These are phyloP conservation scores for Gremmenia infestans DNA, from an alignment of 2,329 filamentous ascomycete genomes.

Conservation along the genomic window DNA sequence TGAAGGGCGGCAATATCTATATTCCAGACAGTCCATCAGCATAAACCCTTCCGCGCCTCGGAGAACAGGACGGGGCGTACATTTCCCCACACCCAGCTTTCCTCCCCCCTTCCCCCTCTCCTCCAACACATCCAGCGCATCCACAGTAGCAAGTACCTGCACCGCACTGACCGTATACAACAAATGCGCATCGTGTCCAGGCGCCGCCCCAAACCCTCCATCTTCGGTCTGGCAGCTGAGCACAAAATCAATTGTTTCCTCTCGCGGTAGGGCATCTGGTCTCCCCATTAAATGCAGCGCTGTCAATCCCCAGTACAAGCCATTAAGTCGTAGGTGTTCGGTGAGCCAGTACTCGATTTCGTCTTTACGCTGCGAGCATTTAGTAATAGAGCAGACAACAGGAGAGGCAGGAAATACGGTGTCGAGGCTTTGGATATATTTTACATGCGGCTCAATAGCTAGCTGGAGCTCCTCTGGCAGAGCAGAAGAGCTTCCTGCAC, in stretches of 20 bases:
- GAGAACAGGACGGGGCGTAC: conserved; percentile 46
- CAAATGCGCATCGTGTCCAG: conserved; percentile 93
- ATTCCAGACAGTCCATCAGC: conserved; percentile 4
- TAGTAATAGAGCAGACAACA: conserved; percentile 21
- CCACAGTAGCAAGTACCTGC: conserved; percentile 82
- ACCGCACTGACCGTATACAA: conserved; percentile 93
- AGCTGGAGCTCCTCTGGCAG: conserved; percentile 32
- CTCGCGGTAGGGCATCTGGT: conserved; percentile 74
- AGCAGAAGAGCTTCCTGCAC: conserved; percentile 16
- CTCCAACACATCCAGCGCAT: conserved; percentile 81
- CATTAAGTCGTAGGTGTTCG: conserved; percentile 91
- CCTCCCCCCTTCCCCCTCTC: conserved; percentile 43
- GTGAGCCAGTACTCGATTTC: conserved; percentile 98
- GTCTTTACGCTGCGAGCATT: conserved; percentile 66
- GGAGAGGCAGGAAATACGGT: conserved; percentile 51
- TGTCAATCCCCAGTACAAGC: conserved; percentile 93
- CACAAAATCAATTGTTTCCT: conserved; percentile 85
- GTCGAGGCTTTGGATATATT: conserved; percentile 90
- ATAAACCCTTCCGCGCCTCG: conserved; percentile 7
- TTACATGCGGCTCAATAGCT: conserved; percentile 59
- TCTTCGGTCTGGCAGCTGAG: conserved; percentile 85
- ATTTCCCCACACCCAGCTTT: conserved; percentile 70
- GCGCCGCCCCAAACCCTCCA: conserved; percentile 90
- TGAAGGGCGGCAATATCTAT: conserved; percentile 77
- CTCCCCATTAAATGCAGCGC: conserved; percentile 79